Conservation (phyloP, 306 rosid species). For the Dalbergia cochinchinensis region DNA sequence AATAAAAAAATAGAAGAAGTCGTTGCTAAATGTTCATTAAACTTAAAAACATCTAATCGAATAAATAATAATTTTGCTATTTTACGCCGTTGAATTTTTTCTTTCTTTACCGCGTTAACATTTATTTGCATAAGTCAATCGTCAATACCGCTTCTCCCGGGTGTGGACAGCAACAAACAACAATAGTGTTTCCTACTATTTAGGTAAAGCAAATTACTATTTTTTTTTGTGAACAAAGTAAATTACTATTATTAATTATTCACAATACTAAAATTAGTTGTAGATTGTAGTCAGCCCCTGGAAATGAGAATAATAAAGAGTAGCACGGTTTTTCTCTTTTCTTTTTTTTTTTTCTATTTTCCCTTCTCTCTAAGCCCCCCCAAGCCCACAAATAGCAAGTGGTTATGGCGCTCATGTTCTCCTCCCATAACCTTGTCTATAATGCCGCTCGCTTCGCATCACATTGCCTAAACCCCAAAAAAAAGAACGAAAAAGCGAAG, state of each 20-base stretch:
- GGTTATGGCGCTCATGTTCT: constrained; percentile 14
- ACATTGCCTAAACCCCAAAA: background rate
- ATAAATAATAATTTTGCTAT: too few species aligned
- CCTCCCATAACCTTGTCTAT: background rate
- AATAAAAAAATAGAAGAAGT: too few species aligned
- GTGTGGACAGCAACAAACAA: background rate
- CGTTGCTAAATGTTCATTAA: too few species aligned
- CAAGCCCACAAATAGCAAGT: constrained; percentile 10
- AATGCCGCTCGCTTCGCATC: background rate
- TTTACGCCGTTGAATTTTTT: background rate
- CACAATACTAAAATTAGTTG: background rate
- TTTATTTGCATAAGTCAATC: background rate
- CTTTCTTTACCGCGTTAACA: background rate
- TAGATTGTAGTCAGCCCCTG: background rate
- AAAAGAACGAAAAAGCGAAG: background rate
- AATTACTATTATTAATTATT: background rate
- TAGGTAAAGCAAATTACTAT: background rate
- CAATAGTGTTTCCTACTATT: background rate
- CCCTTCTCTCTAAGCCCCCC: background rate
- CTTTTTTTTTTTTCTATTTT: too few species aligned
- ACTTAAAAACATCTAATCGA: too few species aligned
- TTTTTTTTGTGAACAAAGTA: too few species aligned
- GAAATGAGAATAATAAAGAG: background rate
- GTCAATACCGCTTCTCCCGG: constrained; percentile 39
- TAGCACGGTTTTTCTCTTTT: constrained; percentile 27